phyloP scores from a whole-genome alignment of 257 asterid genomes.

The Phtheirospermum japonicum region DNA sequence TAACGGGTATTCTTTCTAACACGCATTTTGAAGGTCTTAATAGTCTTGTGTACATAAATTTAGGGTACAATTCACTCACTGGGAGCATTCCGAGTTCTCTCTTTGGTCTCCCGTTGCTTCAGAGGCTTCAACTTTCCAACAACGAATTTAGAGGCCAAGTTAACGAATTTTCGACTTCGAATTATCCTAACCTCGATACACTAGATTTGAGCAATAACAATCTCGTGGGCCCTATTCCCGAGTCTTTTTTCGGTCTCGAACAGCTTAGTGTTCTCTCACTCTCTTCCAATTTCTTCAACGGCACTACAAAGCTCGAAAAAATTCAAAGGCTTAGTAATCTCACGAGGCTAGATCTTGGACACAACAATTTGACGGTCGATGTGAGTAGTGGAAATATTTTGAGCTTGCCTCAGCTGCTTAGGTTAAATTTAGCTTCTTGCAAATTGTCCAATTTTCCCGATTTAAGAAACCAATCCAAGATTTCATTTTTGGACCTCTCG shows the following conservation, averaged over 20 bases:
- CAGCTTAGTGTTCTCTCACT: constrained; percentile 34
- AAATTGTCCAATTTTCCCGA: constrained; percentile 40
- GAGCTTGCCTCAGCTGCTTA: constrained; percentile 27
- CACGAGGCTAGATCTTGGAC: constrained; percentile 47
- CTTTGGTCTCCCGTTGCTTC: constrained; percentile 42
- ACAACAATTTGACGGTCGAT: constrained; percentile 45
- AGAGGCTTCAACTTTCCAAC: constrained; percentile 33
- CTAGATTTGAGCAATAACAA: constrained; percentile 43
- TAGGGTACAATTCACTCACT: constrained; percentile 35
- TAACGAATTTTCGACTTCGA: constrained; percentile 20
- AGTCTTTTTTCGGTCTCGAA: constrained; percentile 32
- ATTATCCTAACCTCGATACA: constrained; percentile 28
- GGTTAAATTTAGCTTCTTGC: constrained; percentile 53
- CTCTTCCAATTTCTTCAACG: constrained; percentile 39
- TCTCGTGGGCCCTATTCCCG: constrained; percentile 39
- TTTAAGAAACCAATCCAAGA: constrained; percentile 24
- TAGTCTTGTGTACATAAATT: constrained; percentile 30
- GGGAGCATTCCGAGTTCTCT: constrained; percentile 45
- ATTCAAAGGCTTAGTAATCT: constrained; percentile 35
- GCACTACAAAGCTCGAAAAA: constrained; percentile 29
- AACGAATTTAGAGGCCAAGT: constrained; percentile 45
- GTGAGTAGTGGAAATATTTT: constrained; percentile 15
- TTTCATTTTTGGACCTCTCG: constrained; percentile 36
- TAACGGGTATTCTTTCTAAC: constrained; percentile 40
- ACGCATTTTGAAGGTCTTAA: constrained; percentile 41